phyloP scores from a whole-genome alignment of 2,329 filamentous ascomycete species.

The Diaporthe sp. region DNA sequence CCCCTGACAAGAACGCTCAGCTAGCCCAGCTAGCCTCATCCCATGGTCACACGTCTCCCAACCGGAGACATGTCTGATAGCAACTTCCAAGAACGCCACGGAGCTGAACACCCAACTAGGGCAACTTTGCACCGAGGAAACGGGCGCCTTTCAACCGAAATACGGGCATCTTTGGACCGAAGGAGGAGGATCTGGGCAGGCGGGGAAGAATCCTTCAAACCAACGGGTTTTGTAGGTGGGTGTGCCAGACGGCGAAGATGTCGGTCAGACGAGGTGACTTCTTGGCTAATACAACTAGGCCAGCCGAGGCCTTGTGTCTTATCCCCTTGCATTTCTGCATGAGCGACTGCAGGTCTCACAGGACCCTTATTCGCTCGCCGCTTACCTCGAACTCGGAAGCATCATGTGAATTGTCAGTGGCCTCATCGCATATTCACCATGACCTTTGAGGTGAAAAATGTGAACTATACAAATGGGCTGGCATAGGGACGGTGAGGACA shows the following conservation, averaged over 20 bases:
- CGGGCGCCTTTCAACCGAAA: slow-evolving; percentile 21
- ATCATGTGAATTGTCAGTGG: neutral
- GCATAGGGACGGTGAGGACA: neutral
- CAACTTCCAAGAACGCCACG: slow-evolving; percentile 20
- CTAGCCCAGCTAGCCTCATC: slow-evolving; percentile 29
- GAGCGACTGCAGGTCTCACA: neutral
- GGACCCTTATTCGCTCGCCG: neutral
- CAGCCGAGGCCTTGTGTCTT: neutral
- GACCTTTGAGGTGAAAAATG: neutral
- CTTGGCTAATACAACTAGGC: neutral
- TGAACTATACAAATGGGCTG: neutral
- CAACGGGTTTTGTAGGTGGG: neutral
- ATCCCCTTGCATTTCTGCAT: neutral
- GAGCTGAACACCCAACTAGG: slow-evolving; percentile 7
- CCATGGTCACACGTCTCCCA: slow-evolving; percentile 15
- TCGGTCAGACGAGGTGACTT: slow-evolving; percentile 4
- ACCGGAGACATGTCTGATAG: neutral
- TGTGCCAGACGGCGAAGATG: neutral
- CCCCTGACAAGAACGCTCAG: slow-evolving; percentile 11
- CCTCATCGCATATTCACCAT: neutral
- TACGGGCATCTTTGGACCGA: slow-evolving; percentile 1
- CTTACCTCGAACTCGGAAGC: neutral
- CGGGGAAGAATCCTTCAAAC: slow-evolving; percentile 19
- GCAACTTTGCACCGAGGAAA: slow-evolving; percentile 7
- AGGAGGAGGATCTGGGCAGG: neutral